phyloP scores from a whole-genome alignment of 1,284 basidiomycete genomes.

The Rhodotorula mucilaginosa region DNA sequence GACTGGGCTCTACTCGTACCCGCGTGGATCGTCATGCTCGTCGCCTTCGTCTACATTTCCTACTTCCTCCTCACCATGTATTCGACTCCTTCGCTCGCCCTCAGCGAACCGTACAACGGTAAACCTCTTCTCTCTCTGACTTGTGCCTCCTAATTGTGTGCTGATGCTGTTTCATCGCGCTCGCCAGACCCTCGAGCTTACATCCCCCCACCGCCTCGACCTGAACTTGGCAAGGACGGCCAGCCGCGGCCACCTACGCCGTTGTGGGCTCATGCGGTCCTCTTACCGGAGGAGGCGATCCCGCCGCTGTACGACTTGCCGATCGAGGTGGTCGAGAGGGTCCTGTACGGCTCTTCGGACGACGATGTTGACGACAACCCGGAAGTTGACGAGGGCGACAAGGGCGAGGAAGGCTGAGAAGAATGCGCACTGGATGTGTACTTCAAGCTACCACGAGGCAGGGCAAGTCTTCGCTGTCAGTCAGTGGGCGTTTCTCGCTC shows the following conservation, averaged over 20 bases:
- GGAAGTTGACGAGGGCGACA: too few species aligned
- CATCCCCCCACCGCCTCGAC: constrained; percentile 10
- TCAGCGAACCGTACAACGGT: constrained; percentile 29
- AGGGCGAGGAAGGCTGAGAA: too few species aligned
- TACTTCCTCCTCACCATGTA: constrained; percentile 43
- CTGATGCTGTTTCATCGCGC: too few species aligned
- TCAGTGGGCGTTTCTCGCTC: too few species aligned
- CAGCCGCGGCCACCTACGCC: background rate
- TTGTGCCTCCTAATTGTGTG: background rate
- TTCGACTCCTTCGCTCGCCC: constrained; percentile 34
- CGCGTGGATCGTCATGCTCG: constrained; percentile 42
- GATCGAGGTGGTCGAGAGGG: constrained; percentile 36
- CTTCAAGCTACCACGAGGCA: too few species aligned
- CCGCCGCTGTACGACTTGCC: constrained; percentile 43
- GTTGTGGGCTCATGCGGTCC: constrained; percentile 9
- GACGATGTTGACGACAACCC: background rate
- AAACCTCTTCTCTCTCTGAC: background rate
- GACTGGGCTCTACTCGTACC: constrained; percentile 44
- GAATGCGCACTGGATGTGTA: too few species aligned
- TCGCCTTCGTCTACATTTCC: constrained; percentile 40
- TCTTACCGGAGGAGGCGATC: constrained; percentile 22
- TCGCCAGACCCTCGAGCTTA: constrained; percentile 4
- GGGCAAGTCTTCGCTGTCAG: too few species aligned
- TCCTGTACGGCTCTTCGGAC: constrained; percentile 26
- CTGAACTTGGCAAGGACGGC: background rate